These are phyloP conservation scores for Cymodocea nodosa DNA, from an alignment of 116 monocot species.

Conservation along the genomic window DNA sequence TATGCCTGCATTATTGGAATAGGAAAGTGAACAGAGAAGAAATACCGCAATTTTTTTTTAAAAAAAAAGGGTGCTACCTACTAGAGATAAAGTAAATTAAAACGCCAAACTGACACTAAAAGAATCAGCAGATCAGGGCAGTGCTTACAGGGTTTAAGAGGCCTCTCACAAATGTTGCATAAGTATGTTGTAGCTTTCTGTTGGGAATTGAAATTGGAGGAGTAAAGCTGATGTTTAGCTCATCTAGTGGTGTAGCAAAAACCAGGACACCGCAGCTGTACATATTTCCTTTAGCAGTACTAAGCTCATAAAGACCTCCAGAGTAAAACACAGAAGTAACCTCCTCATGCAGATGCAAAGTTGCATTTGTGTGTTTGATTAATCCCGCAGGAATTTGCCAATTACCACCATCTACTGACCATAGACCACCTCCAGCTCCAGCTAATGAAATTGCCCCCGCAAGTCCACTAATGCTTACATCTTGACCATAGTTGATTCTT, in stretches of 20 bases:
- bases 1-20: conserved; percentile 35
- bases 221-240: conserved; percentile 60
- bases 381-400: conserved; percentile 79
- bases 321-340: conserved; percentile 38
- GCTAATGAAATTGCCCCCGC: conserved; percentile 94
- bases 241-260: conserved; percentile 85
- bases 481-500: conserved; percentile 96
- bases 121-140: neutral
- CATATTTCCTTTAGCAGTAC: conserved; percentile 33
- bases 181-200: conserved; percentile 79
- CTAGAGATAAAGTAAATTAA: too few species aligned
- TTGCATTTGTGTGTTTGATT: conserved; percentile 43
- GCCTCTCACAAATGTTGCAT: conserved; percentile 84
- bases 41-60: neutral
- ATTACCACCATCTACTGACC: conserved; percentile 84
- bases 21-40: neutral
- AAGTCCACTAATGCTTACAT: conserved; percentile 71
- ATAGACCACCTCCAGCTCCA: conserved; percentile 67
- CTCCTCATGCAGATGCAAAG: conserved; percentile 66
- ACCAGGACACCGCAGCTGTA: conserved; percentile 61
- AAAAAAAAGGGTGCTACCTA: neutral
- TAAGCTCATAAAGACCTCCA: conserved; percentile 49
- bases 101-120: too few species aligned
- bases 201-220: conserved; percentile 69
- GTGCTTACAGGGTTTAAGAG: conserved; percentile 71